Evolutionary conservation across 768 basidiomycete genomes (phyloP).

Genomic region (Leccinum rimulosum): DNA sequence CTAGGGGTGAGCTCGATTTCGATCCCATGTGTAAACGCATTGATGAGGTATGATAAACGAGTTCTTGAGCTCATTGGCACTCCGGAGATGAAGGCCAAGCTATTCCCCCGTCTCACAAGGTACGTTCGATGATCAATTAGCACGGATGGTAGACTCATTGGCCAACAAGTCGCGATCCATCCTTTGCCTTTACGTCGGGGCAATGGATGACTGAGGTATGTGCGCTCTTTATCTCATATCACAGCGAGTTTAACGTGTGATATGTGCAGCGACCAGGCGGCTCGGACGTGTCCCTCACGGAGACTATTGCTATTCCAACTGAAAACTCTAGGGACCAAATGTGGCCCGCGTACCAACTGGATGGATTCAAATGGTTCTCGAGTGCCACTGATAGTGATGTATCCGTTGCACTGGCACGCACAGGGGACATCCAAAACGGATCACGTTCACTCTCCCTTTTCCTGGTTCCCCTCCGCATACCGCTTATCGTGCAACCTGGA

Average conservation of each 20-base stretch:
- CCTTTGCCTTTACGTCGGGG: constrained; percentile 63
- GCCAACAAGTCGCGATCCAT: constrained; percentile 54
- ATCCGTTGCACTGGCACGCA: constrained; percentile 71
- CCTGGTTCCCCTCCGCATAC: constrained; percentile 59
- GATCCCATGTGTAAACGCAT: not conserved
- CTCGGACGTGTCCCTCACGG: constrained; percentile 72
- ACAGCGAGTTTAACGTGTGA: not conserved
- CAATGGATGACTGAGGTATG: constrained; percentile 84
- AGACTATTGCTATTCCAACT: constrained; percentile 53
- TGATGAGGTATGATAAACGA: constrained; percentile 10
- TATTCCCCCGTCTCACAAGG: constrained; percentile 64
- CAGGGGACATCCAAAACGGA: constrained; percentile 52
- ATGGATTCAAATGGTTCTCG: constrained; percentile 85
- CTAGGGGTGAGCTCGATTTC: constrained; percentile 42
- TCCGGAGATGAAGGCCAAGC: constrained; percentile 51
- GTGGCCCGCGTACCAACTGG: constrained; percentile 53
- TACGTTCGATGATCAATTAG: constrained; percentile 18
- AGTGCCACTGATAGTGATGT: constrained; percentile 77
- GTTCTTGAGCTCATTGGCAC: constrained; percentile 69
- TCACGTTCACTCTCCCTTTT: constrained; percentile 73
- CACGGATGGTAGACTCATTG: not conserved
- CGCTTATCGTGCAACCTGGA: constrained; percentile 44
- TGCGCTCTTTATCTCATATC: not conserved
- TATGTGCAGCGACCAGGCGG: constrained; percentile 58
- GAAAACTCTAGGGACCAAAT: constrained; percentile 32